Conservation (phyloP, 306 rosid species). For the Prunus dulcis region DNA sequence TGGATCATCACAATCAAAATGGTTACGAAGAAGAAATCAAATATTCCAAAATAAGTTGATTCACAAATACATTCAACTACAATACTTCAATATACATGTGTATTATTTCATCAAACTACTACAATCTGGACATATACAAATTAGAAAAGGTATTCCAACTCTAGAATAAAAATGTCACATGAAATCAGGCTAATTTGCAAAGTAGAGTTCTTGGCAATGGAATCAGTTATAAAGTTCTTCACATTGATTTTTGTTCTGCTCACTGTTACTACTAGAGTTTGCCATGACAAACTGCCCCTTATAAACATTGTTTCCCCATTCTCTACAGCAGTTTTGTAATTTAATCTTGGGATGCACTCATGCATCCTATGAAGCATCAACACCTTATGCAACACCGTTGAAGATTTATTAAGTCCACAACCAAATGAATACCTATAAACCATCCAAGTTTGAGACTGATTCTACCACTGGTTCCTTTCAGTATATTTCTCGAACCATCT, state of each 20-base stretch:
- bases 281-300: background rate
- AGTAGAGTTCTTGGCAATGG: background rate
- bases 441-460: background rate
- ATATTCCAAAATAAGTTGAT: background rate
- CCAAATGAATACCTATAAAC: no score
- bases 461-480: background rate
- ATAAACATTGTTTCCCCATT: background rate
- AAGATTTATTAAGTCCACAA: no score
- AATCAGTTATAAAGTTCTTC: background rate
- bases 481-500: background rate
- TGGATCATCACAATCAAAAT: background rate
- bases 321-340: background rate
- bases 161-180: background rate
- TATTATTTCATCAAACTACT: background rate
- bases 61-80: background rate
- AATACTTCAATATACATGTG: background rate
- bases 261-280: background rate
- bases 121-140: background rate
- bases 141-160: background rate
- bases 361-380: no score
- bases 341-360: background rate
- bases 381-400: no score
- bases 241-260: background rate
- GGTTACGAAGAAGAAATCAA: background rate
- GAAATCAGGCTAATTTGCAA: background rate